Conservation (phyloP, 139 green algal genomes). For the Coccomyxa sp. region DNA sequence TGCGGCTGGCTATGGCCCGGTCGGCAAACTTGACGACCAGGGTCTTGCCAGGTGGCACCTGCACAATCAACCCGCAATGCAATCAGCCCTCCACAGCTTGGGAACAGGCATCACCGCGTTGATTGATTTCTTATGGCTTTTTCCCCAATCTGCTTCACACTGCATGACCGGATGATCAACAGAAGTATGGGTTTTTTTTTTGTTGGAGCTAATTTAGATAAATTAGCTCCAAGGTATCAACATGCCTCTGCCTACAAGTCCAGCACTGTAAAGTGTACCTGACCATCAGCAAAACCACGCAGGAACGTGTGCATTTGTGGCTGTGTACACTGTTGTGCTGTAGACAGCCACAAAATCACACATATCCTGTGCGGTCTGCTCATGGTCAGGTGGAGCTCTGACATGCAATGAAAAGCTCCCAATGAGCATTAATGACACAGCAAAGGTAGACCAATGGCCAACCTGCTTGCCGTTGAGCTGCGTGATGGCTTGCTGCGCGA, state of each 20-base stretch:
- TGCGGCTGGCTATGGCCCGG: not conserved
- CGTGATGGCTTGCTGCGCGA: constrained; percentile 31
- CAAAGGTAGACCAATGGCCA: not conserved
- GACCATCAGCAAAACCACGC: no score
- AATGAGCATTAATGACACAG: not conserved
- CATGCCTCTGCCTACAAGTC: no score
- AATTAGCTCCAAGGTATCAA: no score
- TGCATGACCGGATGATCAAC: not conserved
- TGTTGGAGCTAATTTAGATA: no score
- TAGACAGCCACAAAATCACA: not conserved
- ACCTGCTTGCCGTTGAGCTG: constrained; percentile 22
- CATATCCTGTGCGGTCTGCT: not conserved
- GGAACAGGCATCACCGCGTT: not conserved
- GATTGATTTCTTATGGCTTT: no score
- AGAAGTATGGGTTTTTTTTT: no score
- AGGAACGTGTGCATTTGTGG: no score
- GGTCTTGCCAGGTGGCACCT: constrained; percentile 26
- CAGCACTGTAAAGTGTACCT: no score
- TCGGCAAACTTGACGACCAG: constrained; percentile 58
- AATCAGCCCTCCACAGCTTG: no score
- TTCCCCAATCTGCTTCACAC: not conserved
- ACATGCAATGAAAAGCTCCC: not conserved
- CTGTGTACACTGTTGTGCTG: not conserved
- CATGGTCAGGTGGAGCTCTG: not conserved
- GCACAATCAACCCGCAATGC: not conserved